These are phyloP conservation scores for Colletotrichum australisinense DNA, from an alignment of 2,329 filamentous ascomycete species.

Conservation along the genomic window DNA sequence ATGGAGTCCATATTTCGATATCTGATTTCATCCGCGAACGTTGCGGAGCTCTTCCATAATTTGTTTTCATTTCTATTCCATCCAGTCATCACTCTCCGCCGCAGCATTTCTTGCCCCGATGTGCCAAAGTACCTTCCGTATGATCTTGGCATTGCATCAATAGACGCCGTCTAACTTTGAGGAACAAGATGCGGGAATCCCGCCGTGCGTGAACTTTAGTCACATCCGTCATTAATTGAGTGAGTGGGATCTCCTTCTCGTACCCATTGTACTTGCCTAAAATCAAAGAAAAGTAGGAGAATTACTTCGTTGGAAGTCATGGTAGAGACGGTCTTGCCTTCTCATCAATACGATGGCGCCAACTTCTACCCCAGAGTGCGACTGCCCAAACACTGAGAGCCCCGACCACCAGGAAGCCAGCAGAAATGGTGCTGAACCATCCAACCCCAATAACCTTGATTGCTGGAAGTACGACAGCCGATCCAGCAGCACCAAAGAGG, in stretches of 20 bases:
- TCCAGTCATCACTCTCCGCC: neutral
- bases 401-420: conserved; percentile 24
- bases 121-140: no score
- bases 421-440: conserved; percentile 81
- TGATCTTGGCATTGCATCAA: no score
- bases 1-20: neutral
- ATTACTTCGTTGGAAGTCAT: no score
- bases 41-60: neutral
- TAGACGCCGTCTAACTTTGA: no score
- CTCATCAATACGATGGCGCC: conserved; percentile 21
- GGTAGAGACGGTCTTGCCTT: neutral
- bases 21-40: neutral
- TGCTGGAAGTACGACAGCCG: conserved; percentile 78
- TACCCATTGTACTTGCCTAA: no score
- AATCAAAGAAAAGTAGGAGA: no score
- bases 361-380: conserved; percentile 24
- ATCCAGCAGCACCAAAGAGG: conserved; percentile 77
- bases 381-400: conserved; percentile 37
- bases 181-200: no score
- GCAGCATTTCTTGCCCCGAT: no score
- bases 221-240: no score
- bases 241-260: no score
- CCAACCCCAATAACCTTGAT: conserved; percentile 82
- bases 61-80: neutral
- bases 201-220: no score